Conservation (phyloP, 768 basidiomycete genomes). For the Boletus fagicola region DNA sequence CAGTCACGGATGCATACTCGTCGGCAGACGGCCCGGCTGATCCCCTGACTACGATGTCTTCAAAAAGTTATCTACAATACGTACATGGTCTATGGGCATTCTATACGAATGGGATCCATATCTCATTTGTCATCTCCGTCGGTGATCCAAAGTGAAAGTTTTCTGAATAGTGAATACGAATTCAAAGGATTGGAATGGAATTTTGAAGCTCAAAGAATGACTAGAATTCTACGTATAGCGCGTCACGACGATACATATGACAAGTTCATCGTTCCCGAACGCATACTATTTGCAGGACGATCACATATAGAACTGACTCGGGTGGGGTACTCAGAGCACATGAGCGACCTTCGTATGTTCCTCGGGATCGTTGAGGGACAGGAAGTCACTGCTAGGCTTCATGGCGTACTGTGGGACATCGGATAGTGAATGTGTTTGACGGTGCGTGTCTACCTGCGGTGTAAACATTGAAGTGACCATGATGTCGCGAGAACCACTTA, state of each 20-base stretch:
- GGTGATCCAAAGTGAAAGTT: background rate
- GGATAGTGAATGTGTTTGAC: conserved; percentile 24
- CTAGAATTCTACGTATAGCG: conserved; percentile 4
- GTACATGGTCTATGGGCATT: background rate
- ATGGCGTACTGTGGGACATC: conserved; percentile 23
- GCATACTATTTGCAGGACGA: background rate
- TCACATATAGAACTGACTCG: background rate
- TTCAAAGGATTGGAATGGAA: conserved; percentile 1
- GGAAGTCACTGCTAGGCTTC: conserved; percentile 24
- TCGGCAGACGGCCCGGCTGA: background rate
- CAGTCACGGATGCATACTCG: background rate
- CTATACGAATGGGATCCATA: background rate
- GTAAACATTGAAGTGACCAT: conserved; percentile 2
- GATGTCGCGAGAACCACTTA: background rate
- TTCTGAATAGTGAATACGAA: background rate
- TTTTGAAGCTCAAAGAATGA: conserved; percentile 4
- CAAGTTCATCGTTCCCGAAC: background rate
- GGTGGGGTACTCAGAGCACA: conserved; percentile 11
- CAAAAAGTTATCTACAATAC: background rate
- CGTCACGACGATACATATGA: background rate
- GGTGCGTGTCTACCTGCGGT: conserved; percentile 31
- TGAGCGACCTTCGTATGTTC: conserved; percentile 15
- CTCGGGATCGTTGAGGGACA: conserved; percentile 24
- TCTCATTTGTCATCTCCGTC: background rate
- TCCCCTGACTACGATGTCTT: too few relatives aligned